Percentiles rank a stretch among this genome's conserved stretches.
Evolutionary conservation across 805 yeast species (phyloP).

Genomic region (Cyberlindnera saturnus): DNA sequence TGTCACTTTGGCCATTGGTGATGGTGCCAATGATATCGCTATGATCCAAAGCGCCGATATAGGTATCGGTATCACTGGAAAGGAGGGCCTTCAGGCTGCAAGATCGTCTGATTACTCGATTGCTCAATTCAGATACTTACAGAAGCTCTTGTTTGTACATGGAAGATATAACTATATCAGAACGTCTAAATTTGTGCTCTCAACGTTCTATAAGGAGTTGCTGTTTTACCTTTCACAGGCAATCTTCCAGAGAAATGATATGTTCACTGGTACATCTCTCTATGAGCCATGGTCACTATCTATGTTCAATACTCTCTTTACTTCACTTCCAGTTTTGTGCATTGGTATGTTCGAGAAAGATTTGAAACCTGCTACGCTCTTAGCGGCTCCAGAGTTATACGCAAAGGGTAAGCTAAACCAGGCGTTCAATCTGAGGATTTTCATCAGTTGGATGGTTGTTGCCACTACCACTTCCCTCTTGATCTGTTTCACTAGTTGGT

Average conservation of each 20-base stretch:
- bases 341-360: constrained; percentile 96
- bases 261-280: constrained; percentile 88
- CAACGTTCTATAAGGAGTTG: constrained; percentile 93
- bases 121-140: constrained; percentile 84
- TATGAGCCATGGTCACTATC: constrained; percentile 96
- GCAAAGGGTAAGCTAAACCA: constrained; percentile 66
- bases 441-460: constrained; percentile 70
- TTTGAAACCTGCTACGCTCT: constrained; percentile 75
- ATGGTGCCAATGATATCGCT: constrained; percentile 98
- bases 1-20: constrained; percentile 95
- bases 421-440: constrained; percentile 66
- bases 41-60: constrained; percentile 99
- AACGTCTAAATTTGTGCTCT: constrained; percentile 83
- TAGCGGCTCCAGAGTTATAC: constrained; percentile 91
- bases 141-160: constrained; percentile 82
- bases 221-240: constrained; percentile 86
- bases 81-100: constrained; percentile 96
- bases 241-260: constrained; percentile 75
- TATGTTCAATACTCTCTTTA: constrained; percentile 94
- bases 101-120: constrained; percentile 91
- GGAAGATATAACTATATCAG: constrained; percentile 94
- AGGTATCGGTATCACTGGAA: constrained; percentile 96
- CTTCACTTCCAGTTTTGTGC: constrained; percentile 85
- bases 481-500: constrained; percentile 59
- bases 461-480: constrained; percentile 71